phyloP scores from a whole-genome alignment of 306 rosid species.

The Prosopis cineraria region DNA sequence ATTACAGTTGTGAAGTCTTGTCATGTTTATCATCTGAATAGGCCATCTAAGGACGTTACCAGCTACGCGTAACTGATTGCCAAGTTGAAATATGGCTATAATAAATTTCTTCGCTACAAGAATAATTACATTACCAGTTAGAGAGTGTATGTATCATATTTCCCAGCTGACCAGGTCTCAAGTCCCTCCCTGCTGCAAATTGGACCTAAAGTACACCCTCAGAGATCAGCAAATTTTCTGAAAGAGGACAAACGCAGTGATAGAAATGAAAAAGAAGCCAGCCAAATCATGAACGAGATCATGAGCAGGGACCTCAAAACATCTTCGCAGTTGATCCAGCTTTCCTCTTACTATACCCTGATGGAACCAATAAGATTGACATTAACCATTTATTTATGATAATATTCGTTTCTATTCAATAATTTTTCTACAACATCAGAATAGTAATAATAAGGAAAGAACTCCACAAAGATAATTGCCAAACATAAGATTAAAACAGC shows the following conservation, averaged over 20 bases:
- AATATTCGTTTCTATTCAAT: conserved; percentile 18
- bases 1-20: neutral
- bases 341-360: conserved; percentile 97
- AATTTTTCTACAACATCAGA: neutral
- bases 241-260: neutral
- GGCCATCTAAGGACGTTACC: neutral
- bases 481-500: neutral
- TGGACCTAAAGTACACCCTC: conserved; percentile 69
- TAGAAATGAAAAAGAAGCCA: conserved; percentile 2
- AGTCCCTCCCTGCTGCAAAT: conserved; percentile 98
- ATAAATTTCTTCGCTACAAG: neutral
- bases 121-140: conserved; percentile 61
- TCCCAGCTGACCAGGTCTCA: conserved; percentile 93
- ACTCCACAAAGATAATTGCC: neutral
- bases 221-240: conserved; percentile 29
- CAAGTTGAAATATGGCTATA: conserved; percentile 8
- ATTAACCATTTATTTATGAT: conserved; percentile 26
- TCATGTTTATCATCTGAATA: neutral
- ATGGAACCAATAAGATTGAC: conserved; percentile 18
- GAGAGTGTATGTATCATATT: conserved; percentile 88
- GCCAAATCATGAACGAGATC: conserved; percentile 6
- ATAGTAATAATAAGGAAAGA: neutral
- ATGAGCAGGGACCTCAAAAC: conserved; percentile 77
- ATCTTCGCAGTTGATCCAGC: conserved; percentile 87
- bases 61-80: neutral